Base-by-base conservation (phyloP, 176 grass and related monocot species). In the Avena eriantha region DNA sequence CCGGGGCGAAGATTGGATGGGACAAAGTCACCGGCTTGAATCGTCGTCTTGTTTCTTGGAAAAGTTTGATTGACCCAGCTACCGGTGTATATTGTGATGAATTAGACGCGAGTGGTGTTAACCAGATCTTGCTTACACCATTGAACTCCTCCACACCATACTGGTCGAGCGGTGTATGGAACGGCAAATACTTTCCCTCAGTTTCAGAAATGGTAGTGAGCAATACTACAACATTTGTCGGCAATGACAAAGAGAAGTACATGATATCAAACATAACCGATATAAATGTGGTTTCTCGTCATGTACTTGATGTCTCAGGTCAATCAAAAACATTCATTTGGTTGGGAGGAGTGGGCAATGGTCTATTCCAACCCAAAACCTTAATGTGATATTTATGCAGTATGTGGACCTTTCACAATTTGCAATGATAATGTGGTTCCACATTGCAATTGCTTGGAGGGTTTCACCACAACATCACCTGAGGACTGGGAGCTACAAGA, bases 351-450 rank as follows among this genome's bases (percentile, higher is more conserved):
- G 41, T 93, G 91, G 87, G 19, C 23, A 1, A 45, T 10, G 39
- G 70, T 86, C 11, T 86, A 21, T 60, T 10, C 84, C 53, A 39
- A 73, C 9, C 91, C 91, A 0, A 71, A 15, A 39, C 0, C 4
- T 18, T 74, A 71, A 23, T 93, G 91, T 17, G 80, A 84, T 61
- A 81, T 90, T 8, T 85, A 82, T 11, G 80, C 73, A 33, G 15
- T 72, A 1, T 93, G 87, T 26, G 91, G 91, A 45, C 49, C 91
- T 58, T 93, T 87, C 39, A 78, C 80, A 49, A 82, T 45, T 29
- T 93, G 91, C 76, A 73, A 49, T 41, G 81, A 80, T 3, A 79
- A 53, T 18, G n/a, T 10, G 16, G 8, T 55, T 24, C 58, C 80
- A 26, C 29, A 16, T 11, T 93, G 91, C 69, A 71, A 73, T 1